Base-by-base conservation (phyloP, 2,329 filamentous ascomycete species). In the Parafenestella ontariensis region DNA sequence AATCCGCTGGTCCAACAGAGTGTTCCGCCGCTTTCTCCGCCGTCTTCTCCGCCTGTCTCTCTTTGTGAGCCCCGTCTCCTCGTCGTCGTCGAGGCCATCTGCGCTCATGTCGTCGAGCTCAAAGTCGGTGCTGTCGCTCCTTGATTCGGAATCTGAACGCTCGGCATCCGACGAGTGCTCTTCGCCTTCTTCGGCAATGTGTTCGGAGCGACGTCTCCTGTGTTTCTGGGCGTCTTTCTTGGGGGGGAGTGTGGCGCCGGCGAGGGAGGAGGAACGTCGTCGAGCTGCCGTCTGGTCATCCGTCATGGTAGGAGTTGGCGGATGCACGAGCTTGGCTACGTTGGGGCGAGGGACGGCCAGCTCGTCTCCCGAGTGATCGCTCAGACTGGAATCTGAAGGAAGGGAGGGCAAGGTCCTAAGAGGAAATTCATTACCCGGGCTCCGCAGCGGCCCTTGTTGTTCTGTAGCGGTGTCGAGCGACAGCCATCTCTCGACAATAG, bases 31-130 rank as follows among this genome's bases (percentile, higher is more conserved):
- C 76, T 86, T 86, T 77, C 86, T 85, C 66, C 83, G 83, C 70
- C 86, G 85, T 66, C 88, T 87, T 71, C 88, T 86, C 62, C 85
- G 83, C 73, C 86, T 85, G 67, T 94, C 90, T 68, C 87, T 85
- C 56, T 84, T 83, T 33, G 91, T 96, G 64, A 97, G 80, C 1
- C 92, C 93, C 2, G 90, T 91, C 81, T 97, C 93, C 78, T 96
- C 93, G 71, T 97, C 93, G 65, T 94, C 90, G 56, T 90, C 75
- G 21, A 78, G 86, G 24, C 90, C 90, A 60, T 92, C 88, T 62
- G 91, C 89, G 24, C 86, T 83, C 62, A 86, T 77, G 59, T 82
- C 77, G 65, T 83, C 81, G 66, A 85, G 72, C 70, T 87, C 85
- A 65, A 85, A 80, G 63, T 87, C 85, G 46, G 73, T 75, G 65